Percentiles rank a stretch among this genome's conserved stretches.
Conservation (phyloP, 306 rosid genomes). For the Gillenia trifoliata region DNA sequence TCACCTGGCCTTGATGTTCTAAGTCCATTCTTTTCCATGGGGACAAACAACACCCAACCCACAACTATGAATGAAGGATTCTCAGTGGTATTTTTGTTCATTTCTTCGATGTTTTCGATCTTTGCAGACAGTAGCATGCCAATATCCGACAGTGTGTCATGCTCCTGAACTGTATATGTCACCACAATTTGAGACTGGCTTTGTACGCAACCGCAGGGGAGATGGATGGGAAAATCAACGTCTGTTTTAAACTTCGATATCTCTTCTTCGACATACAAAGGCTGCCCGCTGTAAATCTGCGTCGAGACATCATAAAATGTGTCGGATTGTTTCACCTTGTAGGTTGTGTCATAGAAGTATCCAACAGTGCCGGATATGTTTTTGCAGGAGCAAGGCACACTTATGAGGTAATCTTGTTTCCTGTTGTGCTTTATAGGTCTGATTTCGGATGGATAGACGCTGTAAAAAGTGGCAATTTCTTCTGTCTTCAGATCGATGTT, state of each 20-base stretch:
- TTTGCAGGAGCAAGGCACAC: constrained; percentile 63
- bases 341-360: constrained; percentile 51
- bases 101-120: constrained; percentile 18
- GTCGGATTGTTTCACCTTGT: constrained; percentile 32
- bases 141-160: constrained; percentile 44
- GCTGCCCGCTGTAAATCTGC: constrained; percentile 53
- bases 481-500: constrained; percentile 6
- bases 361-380: constrained; percentile 27
- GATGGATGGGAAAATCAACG: constrained; percentile 26
- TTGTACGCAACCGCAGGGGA: constrained; percentile 68
- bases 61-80: constrained; percentile 29
- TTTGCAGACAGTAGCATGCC: constrained; percentile 38
- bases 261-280: constrained; percentile 22
- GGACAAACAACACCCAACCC: constrained; percentile 67
- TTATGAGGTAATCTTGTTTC: constrained; percentile 48
- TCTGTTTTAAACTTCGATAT: neutral
- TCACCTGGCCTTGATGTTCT: constrained; percentile 31
- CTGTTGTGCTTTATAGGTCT: constrained; percentile 18
- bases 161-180: constrained; percentile 57
- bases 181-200: constrained; percentile 55
- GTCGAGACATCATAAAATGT: constrained; percentile 24
- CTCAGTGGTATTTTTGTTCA: constrained; percentile 34
- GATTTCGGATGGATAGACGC: constrained; percentile 39
- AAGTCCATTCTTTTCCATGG: constrained; percentile 47
- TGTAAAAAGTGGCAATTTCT: constrained; percentile 42